phyloP scores from a whole-genome alignment of 371 early-diverging fungal species.

The Gilbertella persicaria region DNA sequence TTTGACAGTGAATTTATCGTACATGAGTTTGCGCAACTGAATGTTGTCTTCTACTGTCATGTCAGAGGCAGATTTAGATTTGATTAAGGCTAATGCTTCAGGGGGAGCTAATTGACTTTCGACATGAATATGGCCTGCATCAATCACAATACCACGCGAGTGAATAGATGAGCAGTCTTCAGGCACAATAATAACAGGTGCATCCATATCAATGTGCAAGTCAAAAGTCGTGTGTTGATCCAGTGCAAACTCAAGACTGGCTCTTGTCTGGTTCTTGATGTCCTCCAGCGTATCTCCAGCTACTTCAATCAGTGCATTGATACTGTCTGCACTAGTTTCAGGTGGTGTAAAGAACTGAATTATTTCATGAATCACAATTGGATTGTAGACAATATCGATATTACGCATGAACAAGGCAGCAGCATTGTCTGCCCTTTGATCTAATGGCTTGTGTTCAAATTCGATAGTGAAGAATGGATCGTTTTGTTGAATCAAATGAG shows the following conservation, averaged over 20 bases:
- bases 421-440: slow-evolving; percentile 87
- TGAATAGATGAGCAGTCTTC: slow-evolving; percentile 72
- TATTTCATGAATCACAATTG: slow-evolving; percentile 72
- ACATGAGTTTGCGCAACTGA: slow-evolving; percentile 79
- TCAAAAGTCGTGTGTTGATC: slow-evolving; percentile 89
- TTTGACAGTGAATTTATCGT: slow-evolving; percentile 86
- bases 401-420: slow-evolving; percentile 84
- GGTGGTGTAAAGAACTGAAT: slow-evolving; percentile 87
- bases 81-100: slow-evolving; percentile 67
- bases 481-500: slow-evolving; percentile 17
- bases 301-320: slow-evolving; percentile 72
- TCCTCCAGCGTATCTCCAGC: slow-evolving; percentile 93
- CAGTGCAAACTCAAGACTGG: slow-evolving; percentile 85
- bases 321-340: slow-evolving; percentile 73
- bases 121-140: slow-evolving; percentile 92
- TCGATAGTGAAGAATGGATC: slow-evolving; percentile 83
- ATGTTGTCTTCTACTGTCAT: slow-evolving; percentile 68
- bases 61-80: slow-evolving; percentile 63
- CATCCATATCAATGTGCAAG: slow-evolving; percentile 92
- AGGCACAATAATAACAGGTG: slow-evolving; percentile 96
- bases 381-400: slow-evolving; percentile 90
- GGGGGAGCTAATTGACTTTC: slow-evolving; percentile 81
- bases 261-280: slow-evolving; percentile 86
- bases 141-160: slow-evolving; percentile 80
- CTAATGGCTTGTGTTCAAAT: slow-evolving; percentile 87